Conservation (phyloP, 345 rosid species). For the Syzygium oleosum region DNA sequence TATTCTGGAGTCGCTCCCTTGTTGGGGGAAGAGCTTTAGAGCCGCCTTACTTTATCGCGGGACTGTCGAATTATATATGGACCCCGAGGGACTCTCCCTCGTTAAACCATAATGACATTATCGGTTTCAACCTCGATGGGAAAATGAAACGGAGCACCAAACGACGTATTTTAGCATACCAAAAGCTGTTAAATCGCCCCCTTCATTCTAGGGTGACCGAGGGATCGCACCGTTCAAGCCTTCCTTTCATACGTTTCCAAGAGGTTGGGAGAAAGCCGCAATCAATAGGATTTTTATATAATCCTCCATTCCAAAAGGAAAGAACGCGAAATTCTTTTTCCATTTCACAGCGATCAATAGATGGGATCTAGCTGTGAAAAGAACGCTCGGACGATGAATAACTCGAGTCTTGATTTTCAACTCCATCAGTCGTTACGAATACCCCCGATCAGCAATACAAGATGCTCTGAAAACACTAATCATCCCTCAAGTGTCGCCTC, state of each 20-base stretch:
- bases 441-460: background rate
- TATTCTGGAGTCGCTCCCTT: background rate
- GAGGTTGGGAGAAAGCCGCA: background rate
- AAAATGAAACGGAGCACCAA: background rate
- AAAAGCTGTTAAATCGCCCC: background rate
- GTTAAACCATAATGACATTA: background rate
- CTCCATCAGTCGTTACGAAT: accelerated
- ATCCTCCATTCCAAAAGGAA: background rate
- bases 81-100: background rate
- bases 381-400: no score
- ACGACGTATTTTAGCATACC: background rate
- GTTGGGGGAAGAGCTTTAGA: background rate
- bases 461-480: no score
- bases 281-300: accelerated
- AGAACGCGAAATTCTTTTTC: background rate
- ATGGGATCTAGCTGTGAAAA: background rate
- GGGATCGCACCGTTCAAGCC: background rate
- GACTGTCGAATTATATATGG: background rate
- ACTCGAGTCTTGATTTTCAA: background rate
- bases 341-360: background rate
- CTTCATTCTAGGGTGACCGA: background rate
- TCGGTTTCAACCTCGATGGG: background rate
- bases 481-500: no score
- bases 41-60: background rate
- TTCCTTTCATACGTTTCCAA: background rate